phyloP scores from a whole-genome alignment of 768 basidiomycete species.

The Boletus sp. region DNA sequence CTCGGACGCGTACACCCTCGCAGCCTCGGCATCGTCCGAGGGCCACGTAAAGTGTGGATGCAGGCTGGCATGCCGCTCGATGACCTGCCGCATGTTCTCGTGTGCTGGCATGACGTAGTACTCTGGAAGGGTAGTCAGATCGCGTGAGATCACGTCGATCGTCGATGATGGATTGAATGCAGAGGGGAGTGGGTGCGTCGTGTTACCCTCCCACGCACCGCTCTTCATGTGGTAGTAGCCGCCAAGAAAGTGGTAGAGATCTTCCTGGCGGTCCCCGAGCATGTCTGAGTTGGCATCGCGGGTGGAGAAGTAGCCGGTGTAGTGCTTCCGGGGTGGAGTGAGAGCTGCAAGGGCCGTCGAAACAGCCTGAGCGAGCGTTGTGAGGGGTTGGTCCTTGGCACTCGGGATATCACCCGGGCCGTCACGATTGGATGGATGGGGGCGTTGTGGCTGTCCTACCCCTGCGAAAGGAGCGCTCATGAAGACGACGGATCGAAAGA shows the following conservation, averaged over 20 bases:
- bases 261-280: conserved; percentile 21
- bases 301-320: conserved; percentile 49
- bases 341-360: conserved; percentile 36
- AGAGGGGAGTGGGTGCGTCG: conserved; percentile 37
- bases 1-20: conserved; percentile 44
- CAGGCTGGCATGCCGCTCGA: conserved; percentile 37
- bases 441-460: conserved; percentile 32
- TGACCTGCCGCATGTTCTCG: conserved; percentile 52
- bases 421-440: neutral
- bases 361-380: conserved; percentile 5
- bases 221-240: conserved; percentile 51
- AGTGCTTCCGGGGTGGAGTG: conserved; percentile 56
- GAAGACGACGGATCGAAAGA: conserved; percentile 54
- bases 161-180: conserved; percentile 22
- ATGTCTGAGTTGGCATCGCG: conserved; percentile 48
- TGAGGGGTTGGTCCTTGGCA: conserved; percentile 10
- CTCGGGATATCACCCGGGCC: conserved; percentile 2
- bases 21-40: conserved; percentile 42
- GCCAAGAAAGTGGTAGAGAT: conserved; percentile 23
- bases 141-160: conserved; percentile 25
- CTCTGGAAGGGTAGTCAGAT: conserved; percentile 45
- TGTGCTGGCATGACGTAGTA: conserved; percentile 62
- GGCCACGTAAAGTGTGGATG: conserved; percentile 41
- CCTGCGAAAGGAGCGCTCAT: conserved; percentile 62
- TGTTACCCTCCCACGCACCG: conserved; percentile 48